These are phyloP conservation scores for Pezicula carpinea DNA, from an alignment of 2,329 filamentous ascomycete species.

Conservation along the genomic window DNA sequence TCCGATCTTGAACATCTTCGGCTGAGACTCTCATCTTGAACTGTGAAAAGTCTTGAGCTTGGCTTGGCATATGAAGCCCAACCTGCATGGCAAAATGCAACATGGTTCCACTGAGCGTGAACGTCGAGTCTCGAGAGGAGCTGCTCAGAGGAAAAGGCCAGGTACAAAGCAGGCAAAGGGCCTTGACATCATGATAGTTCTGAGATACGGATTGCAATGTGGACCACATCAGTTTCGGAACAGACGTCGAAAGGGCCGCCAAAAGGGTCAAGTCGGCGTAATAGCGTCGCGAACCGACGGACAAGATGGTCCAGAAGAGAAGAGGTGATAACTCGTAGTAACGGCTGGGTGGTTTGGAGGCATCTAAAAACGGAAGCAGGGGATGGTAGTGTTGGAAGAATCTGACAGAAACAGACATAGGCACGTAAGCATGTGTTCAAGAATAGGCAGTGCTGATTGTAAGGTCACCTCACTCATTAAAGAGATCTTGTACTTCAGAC, in stretches of 20 bases:
- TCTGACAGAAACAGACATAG: background rate
- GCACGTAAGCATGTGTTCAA: background rate
- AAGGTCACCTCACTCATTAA: slow-evolving; percentile 5
- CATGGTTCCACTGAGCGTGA: slow-evolving; percentile 54
- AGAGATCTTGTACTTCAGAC: slow-evolving; percentile 3
- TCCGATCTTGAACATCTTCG: slow-evolving; percentile 69
- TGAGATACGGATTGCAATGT: slow-evolving; percentile 2
- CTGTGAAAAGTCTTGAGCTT: slow-evolving; percentile 74
- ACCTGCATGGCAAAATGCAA: slow-evolving; percentile 81
- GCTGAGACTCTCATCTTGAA: slow-evolving; percentile 66
- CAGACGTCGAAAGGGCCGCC: background rate
- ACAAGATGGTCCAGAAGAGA: slow-evolving; percentile 14
- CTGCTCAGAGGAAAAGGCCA: slow-evolving; percentile 24
- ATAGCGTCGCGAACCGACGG: slow-evolving; percentile 10
- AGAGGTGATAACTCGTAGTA: slow-evolving; percentile 8
- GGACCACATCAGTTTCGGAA: slow-evolving; percentile 8
- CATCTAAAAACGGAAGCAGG: slow-evolving; percentile 9
- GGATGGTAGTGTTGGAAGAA: slow-evolving; percentile 12
- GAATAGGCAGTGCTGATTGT: too few relatives aligned
- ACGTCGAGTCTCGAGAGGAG: slow-evolving; percentile 16
- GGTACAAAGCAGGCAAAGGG: slow-evolving; percentile 13
- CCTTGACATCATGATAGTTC: slow-evolving; percentile 11
- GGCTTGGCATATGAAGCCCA: slow-evolving; percentile 70
- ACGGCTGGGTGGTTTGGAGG: slow-evolving; percentile 2
- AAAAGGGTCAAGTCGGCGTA: slow-evolving; percentile 7